phyloP scores from a whole-genome alignment of 768 basidiomycete species.

The Russula olivacea region DNA sequence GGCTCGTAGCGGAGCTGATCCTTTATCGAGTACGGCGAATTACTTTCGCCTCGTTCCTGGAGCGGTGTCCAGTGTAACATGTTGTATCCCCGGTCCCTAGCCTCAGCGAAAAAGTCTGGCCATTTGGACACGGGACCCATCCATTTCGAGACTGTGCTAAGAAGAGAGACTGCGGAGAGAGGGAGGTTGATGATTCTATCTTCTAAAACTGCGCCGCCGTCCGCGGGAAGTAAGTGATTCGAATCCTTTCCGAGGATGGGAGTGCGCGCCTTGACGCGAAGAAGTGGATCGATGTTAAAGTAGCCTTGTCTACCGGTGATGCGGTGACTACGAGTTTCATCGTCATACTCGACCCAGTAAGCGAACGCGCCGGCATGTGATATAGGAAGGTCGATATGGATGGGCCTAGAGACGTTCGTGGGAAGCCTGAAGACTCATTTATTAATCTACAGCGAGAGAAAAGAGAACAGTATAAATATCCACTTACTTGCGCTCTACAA shows the following conservation, averaged over 20 bases:
- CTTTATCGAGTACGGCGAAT: slow-evolving; percentile 90
- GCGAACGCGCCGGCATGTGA: slow-evolving; percentile 94
- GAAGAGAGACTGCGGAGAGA: slow-evolving; percentile 80
- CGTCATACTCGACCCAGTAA: slow-evolving; percentile 92
- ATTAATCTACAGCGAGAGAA: neutral
- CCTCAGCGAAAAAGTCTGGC: slow-evolving; percentile 75
- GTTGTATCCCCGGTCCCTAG: slow-evolving; percentile 87
- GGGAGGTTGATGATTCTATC: slow-evolving; percentile 61
- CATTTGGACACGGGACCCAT: slow-evolving; percentile 83
- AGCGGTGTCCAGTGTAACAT: slow-evolving; percentile 97
- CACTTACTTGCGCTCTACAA: slow-evolving; percentile 69
- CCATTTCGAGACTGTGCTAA: slow-evolving; percentile 96
- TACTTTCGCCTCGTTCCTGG: slow-evolving; percentile 82
- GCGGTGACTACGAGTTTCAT: slow-evolving; percentile 49
- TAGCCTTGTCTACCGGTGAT: slow-evolving; percentile 83
- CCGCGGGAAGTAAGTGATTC: slow-evolving; percentile 45
- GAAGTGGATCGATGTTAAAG: slow-evolving; percentile 93
- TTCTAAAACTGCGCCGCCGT: slow-evolving; percentile 48
- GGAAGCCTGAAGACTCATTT: slow-evolving; percentile 53
- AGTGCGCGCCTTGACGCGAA: slow-evolving; percentile 67
- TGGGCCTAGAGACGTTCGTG: slow-evolving; percentile 80
- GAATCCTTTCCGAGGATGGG: slow-evolving; percentile 59
- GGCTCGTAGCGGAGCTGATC: slow-evolving; percentile 82
- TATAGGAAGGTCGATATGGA: slow-evolving; percentile 92
- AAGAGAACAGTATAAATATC: slow-evolving; percentile 8